Base-by-base conservation (phyloP, 2,329 filamentous ascomycete genomes). In the Zymoseptoria pseudotritici region DNA sequence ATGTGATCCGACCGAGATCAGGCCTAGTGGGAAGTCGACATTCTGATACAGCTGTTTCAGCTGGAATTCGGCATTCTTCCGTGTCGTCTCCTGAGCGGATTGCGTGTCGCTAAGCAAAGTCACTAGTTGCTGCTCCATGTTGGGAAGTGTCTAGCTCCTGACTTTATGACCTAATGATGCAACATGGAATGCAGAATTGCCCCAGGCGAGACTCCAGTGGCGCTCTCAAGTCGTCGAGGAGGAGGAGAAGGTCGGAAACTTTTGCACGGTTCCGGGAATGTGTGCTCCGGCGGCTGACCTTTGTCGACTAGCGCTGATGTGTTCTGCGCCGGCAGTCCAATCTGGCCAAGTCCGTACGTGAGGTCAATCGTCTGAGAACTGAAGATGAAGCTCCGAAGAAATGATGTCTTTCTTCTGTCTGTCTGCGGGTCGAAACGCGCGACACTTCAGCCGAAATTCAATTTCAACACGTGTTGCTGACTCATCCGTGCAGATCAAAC, bases 101-200 rank as follows among this genome's bases (percentile, higher is more conserved):
- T 96, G 91, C 55, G 92, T 96, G 76, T 91, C 90, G 70, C 88
- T 85, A 65, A 99, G 86, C 74, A 97, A 83, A 76, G 87, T 86
- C 69, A 94, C 86, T 75, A 99, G 85, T 80, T 96, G 87, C 78
- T 95, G 88, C 83, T 96, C 92, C 91, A 96, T 96, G 70, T 71
- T 77, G 57, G 46, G 49, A 58, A 36, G 62, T 64, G 63, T 57
- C 29, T 36, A 20, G 29, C 54, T 55, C 52, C n/a, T 58, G 65
- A 61, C 53, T 63, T 58, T 50, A 49, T 36, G 19, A 36, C 26
- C 9, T 36, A 49, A n/a, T 61, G 54, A 54, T 62, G 60, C 59
- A 58, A 66, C 62, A 60, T 60, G 57, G 53, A 55, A 53, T 54
- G 42, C 11, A 17, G 5, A 46, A n/a, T n/a, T 17, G 36, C 7